phyloP scores from a whole-genome alignment of 164 flowering plant genomes.

The Nelumbo lutea region DNA sequence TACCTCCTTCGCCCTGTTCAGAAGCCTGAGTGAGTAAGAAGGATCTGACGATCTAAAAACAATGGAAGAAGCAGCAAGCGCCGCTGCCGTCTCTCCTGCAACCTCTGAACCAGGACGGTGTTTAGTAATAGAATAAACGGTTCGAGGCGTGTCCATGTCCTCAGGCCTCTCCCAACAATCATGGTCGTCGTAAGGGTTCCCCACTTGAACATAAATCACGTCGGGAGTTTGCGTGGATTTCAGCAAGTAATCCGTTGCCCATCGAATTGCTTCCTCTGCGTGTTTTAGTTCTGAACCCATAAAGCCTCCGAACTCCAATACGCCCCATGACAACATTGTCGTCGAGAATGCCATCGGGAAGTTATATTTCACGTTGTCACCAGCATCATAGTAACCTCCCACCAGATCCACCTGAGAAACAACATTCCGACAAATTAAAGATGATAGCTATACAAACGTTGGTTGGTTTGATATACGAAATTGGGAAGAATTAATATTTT shows the following conservation, averaged over 20 bases:
- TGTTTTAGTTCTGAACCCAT: slow-evolving; percentile 27
- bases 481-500: too few relatives aligned
- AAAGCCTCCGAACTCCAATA: slow-evolving; percentile 36
- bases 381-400: slow-evolving; percentile 49
- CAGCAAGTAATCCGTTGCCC: slow-evolving; percentile 42
- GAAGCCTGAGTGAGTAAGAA: slow-evolving; percentile 31
- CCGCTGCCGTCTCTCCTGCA: slow-evolving; percentile 51
- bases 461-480: too few relatives aligned
- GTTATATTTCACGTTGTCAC: slow-evolving; percentile 39
- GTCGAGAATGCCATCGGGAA: slow-evolving; percentile 52
- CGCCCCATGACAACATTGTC: slow-evolving; percentile 42
- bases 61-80: slow-evolving; percentile 43
- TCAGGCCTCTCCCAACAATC: slow-evolving; percentile 57
- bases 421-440: neutral
- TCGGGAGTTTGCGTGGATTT: slow-evolving; percentile 29
- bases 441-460: neutral
- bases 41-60: slow-evolving; percentile 29
- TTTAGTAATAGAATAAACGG: slow-evolving; percentile 6
- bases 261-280: slow-evolving; percentile 33
- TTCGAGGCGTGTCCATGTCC: slow-evolving; percentile 10
- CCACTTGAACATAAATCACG: slow-evolving; percentile 40
- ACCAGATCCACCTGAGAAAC: slow-evolving; percentile 26
- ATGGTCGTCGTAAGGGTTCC: slow-evolving; percentile 40
- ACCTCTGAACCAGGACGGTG: slow-evolving; percentile 34
- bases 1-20: slow-evolving; percentile 28